phyloP scores from a whole-genome alignment of 805 yeast species.

The Wickerhamiella dianesei region DNA sequence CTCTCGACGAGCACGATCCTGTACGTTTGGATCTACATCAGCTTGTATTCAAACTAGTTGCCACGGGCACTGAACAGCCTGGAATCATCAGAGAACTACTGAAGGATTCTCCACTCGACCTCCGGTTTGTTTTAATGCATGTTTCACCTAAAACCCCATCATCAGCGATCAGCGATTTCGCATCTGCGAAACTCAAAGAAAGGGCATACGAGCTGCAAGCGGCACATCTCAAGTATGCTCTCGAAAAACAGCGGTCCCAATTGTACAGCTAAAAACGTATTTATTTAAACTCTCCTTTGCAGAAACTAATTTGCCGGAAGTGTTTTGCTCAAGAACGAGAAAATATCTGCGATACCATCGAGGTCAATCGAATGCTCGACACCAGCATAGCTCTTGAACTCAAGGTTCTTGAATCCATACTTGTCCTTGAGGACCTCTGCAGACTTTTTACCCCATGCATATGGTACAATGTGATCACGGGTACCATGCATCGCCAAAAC shows the following conservation, averaged over 20 bases:
- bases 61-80: slow-evolving; percentile 1
- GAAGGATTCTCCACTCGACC: slow-evolving; percentile 1
- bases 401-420: slow-evolving; percentile 34
- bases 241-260: neutral
- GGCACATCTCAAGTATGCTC: slow-evolving; percentile 1
- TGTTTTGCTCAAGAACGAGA: slow-evolving; percentile 30
- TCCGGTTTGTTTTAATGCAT: neutral
- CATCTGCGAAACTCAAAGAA: slow-evolving; percentile 3
- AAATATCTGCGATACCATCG: slow-evolving; percentile 48
- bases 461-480: slow-evolving; percentile 50
- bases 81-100: slow-evolving; percentile 5
- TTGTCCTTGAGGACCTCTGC: slow-evolving; percentile 32
- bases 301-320: neutral
- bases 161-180: neutral
- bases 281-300: too few species aligned
- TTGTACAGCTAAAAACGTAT: neutral
- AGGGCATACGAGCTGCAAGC: neutral
- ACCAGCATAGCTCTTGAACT: slow-evolving; percentile 43
- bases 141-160: neutral
- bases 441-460: slow-evolving; percentile 25
- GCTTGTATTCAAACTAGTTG: neutral
- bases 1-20: slow-evolving; percentile 1
- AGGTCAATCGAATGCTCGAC: slow-evolving; percentile 56
- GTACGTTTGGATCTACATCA: neutral
- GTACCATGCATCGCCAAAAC: slow-evolving; percentile 84